Conservation (phyloP, 2,329 filamentous ascomycete genomes). For the Dactylellina haptotyla region DNA sequence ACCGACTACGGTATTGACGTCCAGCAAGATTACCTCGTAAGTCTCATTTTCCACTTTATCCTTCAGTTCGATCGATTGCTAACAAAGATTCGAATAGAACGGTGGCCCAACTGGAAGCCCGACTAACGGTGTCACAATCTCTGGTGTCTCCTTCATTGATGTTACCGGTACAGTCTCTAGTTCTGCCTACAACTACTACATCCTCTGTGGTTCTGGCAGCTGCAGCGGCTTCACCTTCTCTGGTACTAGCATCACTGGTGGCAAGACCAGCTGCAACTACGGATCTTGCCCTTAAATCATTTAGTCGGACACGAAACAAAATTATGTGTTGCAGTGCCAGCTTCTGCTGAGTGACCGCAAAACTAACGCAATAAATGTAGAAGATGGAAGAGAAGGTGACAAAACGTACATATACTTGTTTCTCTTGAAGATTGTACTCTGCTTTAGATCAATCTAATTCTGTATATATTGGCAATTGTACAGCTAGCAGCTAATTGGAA, state of each 20-base stretch:
- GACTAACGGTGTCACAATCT: slow-evolving; percentile 29
- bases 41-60: neutral
- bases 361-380: neutral
- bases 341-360: no score
- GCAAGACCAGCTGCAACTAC: slow-evolving; percentile 60
- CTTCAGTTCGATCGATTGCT: neutral
- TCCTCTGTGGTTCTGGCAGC: slow-evolving; percentile 65
- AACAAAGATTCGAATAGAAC: slow-evolving; percentile 6
- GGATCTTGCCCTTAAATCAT: slow-evolving; percentile 25
- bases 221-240: slow-evolving; percentile 69
- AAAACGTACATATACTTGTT: neutral
- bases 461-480: no score
- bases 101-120: slow-evolving; percentile 27
- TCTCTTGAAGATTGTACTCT: neutral
- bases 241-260: slow-evolving; percentile 66
- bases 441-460: slow-evolving; percentile 4
- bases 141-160: slow-evolving; percentile 9
- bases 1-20: slow-evolving; percentile 30
- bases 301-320: neutral
- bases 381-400: neutral
- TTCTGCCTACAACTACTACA: slow-evolving; percentile 64
- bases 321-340: neutral
- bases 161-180: slow-evolving; percentile 49
- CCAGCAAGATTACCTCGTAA: slow-evolving; percentile 35
- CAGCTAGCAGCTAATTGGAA: no score